A percentile compares a stretch with the other conserved stretches of the same genome.
phyloP scores from a whole-genome alignment of 1,284 basidiomycete species.

The Boletus smithii region DNA sequence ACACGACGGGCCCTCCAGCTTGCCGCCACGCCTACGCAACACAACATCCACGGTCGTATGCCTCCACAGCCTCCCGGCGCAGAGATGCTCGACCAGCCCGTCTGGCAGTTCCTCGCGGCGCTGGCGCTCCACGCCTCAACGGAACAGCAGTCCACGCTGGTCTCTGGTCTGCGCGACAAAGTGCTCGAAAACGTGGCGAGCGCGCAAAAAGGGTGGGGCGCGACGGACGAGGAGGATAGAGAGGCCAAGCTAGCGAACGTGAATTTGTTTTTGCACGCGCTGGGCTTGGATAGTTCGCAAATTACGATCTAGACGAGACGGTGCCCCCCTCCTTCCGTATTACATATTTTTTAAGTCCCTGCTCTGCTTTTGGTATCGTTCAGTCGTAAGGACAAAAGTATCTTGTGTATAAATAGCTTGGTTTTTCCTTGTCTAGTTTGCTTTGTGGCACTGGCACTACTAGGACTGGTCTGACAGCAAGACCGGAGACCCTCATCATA shows the following conservation, averaged over 20 bases:
- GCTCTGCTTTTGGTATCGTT: constrained; percentile 10
- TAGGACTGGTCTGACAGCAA: too few species aligned
- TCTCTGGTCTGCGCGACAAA: constrained; percentile 87
- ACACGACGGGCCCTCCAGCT: constrained; percentile 61
- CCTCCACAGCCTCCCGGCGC: constrained; percentile 58
- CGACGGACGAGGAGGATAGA: constrained; percentile 64
- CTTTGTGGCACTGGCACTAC: constrained; percentile 7
- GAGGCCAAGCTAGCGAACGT: constrained; percentile 74
- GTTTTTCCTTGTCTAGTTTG: too few species aligned
- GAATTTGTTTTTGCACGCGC: constrained; percentile 81
- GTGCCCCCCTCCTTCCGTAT: constrained; percentile 8
- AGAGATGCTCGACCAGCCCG: constrained; percentile 84
- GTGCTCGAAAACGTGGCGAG: constrained; percentile 83
- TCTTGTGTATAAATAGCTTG: constrained; percentile 13
- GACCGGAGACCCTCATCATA: too few species aligned
- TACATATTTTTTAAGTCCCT: constrained; percentile 6
- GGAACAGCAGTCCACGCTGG: constrained; percentile 84
- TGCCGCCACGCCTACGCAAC: constrained; percentile 37
- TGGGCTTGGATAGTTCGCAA: constrained; percentile 82
- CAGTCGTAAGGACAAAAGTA: constrained; percentile 23
- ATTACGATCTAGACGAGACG: constrained; percentile 53
- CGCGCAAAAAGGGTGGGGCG: constrained; percentile 69
- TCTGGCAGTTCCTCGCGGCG: constrained; percentile 90
- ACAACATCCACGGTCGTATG: constrained; percentile 25
- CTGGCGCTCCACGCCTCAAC: constrained; percentile 83